Evolutionary conservation across 352 stramenopile species (phyloP), one percentile per base, ranked within the genome.

Genomic region (Globisporangium uncinulatum): DNA sequence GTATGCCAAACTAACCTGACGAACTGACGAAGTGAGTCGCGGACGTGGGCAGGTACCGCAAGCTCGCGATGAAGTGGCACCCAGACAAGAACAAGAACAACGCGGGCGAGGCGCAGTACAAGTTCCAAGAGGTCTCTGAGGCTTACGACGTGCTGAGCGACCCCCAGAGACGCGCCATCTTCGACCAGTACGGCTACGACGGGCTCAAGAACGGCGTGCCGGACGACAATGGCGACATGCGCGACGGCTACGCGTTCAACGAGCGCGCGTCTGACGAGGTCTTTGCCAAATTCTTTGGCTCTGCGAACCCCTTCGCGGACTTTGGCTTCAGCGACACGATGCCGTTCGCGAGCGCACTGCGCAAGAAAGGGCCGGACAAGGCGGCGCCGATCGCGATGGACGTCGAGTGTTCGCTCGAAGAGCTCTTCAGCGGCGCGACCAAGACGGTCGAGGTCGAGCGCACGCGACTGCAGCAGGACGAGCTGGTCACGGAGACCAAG

Each of bases 51-150:
- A 88, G 83, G 34, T 99, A 98, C 74, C 86, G 93, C 59, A 92
- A 95, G 69, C 79, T 97, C 50, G 92, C 90, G 41, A 84, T 99
- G 59, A 97, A 95, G 62, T 97, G 86, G 62, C 96, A 99, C 63
- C 94, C 94, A 0, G 95, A 98, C 74, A 98, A 99, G 70, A 98
- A 98, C 73, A 87, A 88, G 65, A 70, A 63, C 63, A 92, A 92
- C 36, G 63, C 74, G 14, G 74, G 76, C 31, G 88, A 97, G 63
- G 90, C 89, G 45, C 90, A 97, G 51, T 76, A 87, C 51, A 79
- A 94, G 29, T 98, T 99, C 76, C 91, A 98, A 58, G 95, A 97
- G 61, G 92, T 99, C 41, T 87, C 86, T 0, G 86, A 98, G 72
- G 93, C 92, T 9, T 98, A 98, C 71, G 92, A 97, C 54, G 87